Percentiles rank a stretch among this genome's conserved stretches.
Evolutionary conservation across 345 rosid genomes (phyloP).

Genomic region (Mercurialis annua): DNA sequence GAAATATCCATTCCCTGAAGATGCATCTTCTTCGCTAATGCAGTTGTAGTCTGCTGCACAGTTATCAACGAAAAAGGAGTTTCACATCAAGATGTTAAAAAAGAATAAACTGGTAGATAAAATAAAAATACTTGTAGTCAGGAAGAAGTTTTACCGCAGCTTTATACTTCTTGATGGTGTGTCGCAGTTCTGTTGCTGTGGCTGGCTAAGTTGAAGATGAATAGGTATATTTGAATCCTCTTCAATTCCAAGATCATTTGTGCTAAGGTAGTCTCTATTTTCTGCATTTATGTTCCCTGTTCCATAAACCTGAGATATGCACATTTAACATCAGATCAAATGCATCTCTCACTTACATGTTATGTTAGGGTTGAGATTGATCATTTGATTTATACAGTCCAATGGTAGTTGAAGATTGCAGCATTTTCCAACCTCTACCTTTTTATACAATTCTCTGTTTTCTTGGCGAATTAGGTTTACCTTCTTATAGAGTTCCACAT

Average conservation of each 20-base stretch:
- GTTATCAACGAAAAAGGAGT: slow-evolving; percentile 15
- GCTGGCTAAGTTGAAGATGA: slow-evolving; percentile 66
- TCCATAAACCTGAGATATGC: slow-evolving; percentile 42
- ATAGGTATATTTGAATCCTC: slow-evolving; percentile 57
- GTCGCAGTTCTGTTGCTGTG: slow-evolving; percentile 45
- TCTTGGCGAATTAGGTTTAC: slow-evolving; percentile 48
- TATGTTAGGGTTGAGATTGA: slow-evolving; percentile 5
- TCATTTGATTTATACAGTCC: slow-evolving; percentile 12
- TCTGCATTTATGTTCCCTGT: slow-evolving; percentile 40
- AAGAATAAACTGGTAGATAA: background rate
- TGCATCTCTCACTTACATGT: slow-evolving; percentile 17
- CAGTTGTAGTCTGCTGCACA: slow-evolving; percentile 60
- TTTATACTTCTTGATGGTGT: slow-evolving; percentile 46
- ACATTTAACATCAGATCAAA: slow-evolving; percentile 26
- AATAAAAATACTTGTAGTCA: slow-evolving; percentile 11
- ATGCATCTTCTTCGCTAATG: slow-evolving; percentile 35
- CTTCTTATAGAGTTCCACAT: slow-evolving; percentile 67
- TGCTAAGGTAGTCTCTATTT: slow-evolving; percentile 34
- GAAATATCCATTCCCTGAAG: slow-evolving; percentile 23
- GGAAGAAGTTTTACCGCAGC: slow-evolving; percentile 49
- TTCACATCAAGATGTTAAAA: slow-evolving; percentile 18
- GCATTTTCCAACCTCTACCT: slow-evolving; percentile 27
- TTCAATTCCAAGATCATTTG: slow-evolving; percentile 40
- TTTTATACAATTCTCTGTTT: slow-evolving; percentile 43
- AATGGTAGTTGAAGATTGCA: slow-evolving; percentile 7